These are phyloP conservation scores for Wallemia mellicola DNA, from an alignment of 1,284 basidiomycete species.

Conservation along the genomic window DNA sequence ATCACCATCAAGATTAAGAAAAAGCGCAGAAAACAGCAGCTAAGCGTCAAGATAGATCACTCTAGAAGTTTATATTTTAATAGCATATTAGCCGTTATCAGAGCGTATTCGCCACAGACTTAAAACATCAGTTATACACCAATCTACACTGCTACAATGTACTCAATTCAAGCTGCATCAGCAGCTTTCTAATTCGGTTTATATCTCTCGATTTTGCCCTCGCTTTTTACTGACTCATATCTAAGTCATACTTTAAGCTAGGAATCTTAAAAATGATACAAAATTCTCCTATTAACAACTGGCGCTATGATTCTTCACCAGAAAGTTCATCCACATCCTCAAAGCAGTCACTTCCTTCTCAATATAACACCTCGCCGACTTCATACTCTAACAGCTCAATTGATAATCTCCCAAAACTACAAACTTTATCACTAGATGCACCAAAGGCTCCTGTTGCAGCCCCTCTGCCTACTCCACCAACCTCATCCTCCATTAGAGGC, in stretches of 20 bases:
- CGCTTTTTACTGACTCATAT: not conserved
- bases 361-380: not conserved
- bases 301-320: not conserved
- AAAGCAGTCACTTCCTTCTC: not conserved
- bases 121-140: too few relatives aligned
- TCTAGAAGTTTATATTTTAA: too few relatives aligned
- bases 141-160: not conserved
- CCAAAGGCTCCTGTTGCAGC: not conserved
- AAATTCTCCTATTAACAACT: not conserved
- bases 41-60: too few relatives aligned
- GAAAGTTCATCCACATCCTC: not conserved
- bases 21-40: not conserved
- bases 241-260: not conserved
- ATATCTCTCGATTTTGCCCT: not conserved
- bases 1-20: not conserved
- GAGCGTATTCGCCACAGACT: too few relatives aligned
- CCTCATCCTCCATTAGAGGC: not conserved
- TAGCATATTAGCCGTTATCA: too few relatives aligned
- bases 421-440: not conserved
- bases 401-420: not conserved
- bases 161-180: not conserved
- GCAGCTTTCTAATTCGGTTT: not conserved
- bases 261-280: not conserved
- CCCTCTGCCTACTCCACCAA: not conserved
- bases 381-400: not conserved